Percentiles rank a stretch among this genome's conserved stretches.
Conservation (phyloP, 306 rosid species). For the Astragalus glycyphyllos region DNA sequence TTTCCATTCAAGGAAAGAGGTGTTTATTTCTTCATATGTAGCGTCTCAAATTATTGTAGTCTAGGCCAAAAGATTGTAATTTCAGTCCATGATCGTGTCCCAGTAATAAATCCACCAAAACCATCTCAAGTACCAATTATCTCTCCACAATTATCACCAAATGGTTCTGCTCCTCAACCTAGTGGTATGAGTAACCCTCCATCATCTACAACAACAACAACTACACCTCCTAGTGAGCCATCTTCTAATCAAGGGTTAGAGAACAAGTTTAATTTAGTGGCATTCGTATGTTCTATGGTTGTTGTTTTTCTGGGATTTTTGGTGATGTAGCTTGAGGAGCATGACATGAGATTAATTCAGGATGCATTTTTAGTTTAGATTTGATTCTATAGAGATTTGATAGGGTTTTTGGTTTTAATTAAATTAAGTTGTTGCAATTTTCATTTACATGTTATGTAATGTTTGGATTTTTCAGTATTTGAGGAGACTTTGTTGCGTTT, state of each 20-base stretch:
- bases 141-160: slow-evolving; percentile 39
- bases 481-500: not conserved
- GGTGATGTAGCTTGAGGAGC: slow-evolving; percentile 20
- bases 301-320: slow-evolving; percentile 40
- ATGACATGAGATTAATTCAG: not conserved
- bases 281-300: slow-evolving; percentile 26
- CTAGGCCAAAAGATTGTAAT: slow-evolving; percentile 48
- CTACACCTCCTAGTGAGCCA: slow-evolving; percentile 18
- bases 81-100: slow-evolving; percentile 30
- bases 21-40: slow-evolving; percentile 42
- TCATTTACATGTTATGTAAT: not conserved
- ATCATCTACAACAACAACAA: not conserved
- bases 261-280: slow-evolving; percentile 25
- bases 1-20: slow-evolving; percentile 39
- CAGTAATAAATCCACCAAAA: slow-evolving; percentile 20
- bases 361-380: slow-evolving; percentile 16
- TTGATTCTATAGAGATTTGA: not conserved
- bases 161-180: slow-evolving; percentile 23
- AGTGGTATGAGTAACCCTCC: slow-evolving; percentile 22
- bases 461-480: not conserved
- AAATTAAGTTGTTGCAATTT: not conserved
- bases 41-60: slow-evolving; percentile 45
- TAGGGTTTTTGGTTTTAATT: not conserved
- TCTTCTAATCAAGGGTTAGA: not conserved
- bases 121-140: slow-evolving; percentile 5